Conservation (phyloP, 305 asterid species). For the Striga hermonthica region DNA sequence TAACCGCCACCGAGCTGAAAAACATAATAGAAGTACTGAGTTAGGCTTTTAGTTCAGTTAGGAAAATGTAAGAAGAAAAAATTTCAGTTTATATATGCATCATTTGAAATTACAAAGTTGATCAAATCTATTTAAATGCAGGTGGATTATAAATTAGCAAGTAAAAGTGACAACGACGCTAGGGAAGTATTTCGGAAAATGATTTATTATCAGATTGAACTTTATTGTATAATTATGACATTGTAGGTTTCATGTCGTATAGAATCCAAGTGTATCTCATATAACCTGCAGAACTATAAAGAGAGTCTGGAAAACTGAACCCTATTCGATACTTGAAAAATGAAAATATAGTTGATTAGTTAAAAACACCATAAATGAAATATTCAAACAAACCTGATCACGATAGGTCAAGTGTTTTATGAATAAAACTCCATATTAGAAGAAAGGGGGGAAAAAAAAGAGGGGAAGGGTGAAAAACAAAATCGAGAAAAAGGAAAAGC, state of each 20-base stretch:
- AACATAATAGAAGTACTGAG: slow-evolving; percentile 23
- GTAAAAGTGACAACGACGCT: neutral
- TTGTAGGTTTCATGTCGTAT: slow-evolving; percentile 1
- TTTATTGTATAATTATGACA: neutral
- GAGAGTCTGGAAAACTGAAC: neutral
- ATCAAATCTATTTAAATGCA: neutral
- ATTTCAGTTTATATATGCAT: slow-evolving; percentile 17
- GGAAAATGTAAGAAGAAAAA: slow-evolving; percentile 15
- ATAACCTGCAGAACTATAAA: slow-evolving; percentile 12
- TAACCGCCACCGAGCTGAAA: slow-evolving; percentile 97
- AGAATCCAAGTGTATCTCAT: slow-evolving; percentile 10
- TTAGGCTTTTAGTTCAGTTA: slow-evolving; percentile 24
- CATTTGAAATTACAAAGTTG: slow-evolving; percentile 8
- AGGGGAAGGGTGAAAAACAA: too few species aligned
- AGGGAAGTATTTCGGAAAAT: slow-evolving; percentile 7
- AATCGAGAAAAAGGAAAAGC: neutral
- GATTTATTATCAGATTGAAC: neutral
- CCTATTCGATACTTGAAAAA: neutral
- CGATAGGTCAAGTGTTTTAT: too few species aligned
- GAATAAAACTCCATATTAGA: too few species aligned
- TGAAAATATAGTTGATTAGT: neutral
- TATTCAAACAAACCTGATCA: too few species aligned
- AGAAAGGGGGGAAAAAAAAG: too few species aligned
- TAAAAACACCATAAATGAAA: too few species aligned
- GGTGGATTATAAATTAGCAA: slow-evolving; percentile 10